Percentiles rank a stretch among this genome's conserved stretches.
Conservation (phyloP, 73 alveolate species). For the Paramecium bursaria region DNA sequence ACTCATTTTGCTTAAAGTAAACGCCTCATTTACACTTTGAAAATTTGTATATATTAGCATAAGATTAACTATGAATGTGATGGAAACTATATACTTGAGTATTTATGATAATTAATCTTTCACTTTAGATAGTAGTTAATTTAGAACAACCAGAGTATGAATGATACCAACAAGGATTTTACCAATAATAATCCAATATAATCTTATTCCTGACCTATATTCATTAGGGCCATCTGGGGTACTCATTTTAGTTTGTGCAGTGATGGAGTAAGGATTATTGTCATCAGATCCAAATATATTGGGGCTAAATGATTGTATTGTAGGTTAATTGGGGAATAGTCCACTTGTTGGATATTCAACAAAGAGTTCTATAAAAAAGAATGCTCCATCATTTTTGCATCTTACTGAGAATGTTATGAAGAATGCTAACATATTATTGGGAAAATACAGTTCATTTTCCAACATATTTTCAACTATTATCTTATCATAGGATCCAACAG, state of each 20-base stretch:
- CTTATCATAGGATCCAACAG: background rate
- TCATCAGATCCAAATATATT: conserved; percentile 34
- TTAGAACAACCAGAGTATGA: background rate
- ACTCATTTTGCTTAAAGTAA: conserved; percentile 1
- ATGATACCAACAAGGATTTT: conserved; percentile 18
- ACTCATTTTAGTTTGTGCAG: background rate
- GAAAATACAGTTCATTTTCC: conserved; percentile 7
- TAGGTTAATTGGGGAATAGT: conserved; percentile 11
- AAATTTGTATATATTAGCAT: background rate
- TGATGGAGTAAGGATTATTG: conserved; percentile 6
- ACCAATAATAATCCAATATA: conserved; percentile 5
- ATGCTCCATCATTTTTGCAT: conserved; percentile 53
- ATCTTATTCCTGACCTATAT: background rate
- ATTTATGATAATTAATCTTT: background rate
- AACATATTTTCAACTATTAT: background rate
- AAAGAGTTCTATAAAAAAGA: conserved; percentile 29
- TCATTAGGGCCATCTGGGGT: conserved; percentile 17
- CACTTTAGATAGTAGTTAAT: background rate
- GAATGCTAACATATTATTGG: background rate
- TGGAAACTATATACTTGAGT: conserved; percentile 21
- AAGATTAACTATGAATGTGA: conserved; percentile 26
- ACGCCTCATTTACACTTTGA: background rate
- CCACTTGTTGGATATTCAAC: conserved; percentile 32
- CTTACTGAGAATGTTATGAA: conserved; percentile 9
- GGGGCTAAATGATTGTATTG: background rate